A percentile compares a stretch with the other conserved stretches of the same genome.
These are phyloP conservation scores for Tolypocladium tropicale DNA, from an alignment of 2,329 filamentous ascomycete species.

Conservation along the genomic window DNA sequence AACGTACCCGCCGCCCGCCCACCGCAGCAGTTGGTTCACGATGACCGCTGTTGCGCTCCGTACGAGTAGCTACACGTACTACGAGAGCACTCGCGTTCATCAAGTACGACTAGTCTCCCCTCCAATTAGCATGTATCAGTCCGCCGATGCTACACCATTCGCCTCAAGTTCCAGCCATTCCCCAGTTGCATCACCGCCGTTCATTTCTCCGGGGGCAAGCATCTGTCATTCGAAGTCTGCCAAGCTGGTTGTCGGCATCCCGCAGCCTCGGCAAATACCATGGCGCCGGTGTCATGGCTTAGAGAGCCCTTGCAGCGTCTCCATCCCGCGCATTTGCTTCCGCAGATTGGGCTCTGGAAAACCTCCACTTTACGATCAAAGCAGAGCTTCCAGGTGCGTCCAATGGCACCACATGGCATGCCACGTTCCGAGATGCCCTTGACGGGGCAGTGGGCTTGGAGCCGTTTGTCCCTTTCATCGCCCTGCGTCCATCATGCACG, in stretches of 20 bases:
- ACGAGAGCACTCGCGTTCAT: too few species aligned
- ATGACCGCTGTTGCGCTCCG: too few species aligned
- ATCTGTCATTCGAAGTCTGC: neutral
- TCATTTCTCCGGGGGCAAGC: neutral
- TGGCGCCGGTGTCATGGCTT: neutral
- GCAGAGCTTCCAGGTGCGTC: neutral
- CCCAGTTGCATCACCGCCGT: neutral
- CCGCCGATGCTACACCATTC: too few species aligned
- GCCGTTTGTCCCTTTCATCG: neutral
- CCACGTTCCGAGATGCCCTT: neutral
- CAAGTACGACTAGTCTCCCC: neutral
- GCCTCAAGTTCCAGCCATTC: too few species aligned
- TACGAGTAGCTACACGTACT: too few species aligned
- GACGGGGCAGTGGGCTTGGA: neutral
- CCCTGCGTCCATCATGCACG: neutral
- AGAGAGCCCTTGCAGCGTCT: neutral
- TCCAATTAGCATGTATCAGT: neutral
- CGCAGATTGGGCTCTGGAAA: neutral
- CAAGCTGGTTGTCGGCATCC: neutral
- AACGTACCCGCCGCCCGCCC: too few species aligned
- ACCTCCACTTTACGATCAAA: neutral
- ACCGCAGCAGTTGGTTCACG: too few species aligned
- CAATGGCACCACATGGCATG: neutral
- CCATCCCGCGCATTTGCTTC: neutral
- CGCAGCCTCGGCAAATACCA: neutral